Conservation (phyloP, 805 yeast genomes). For the Wickerhamomyces bisporus region DNA sequence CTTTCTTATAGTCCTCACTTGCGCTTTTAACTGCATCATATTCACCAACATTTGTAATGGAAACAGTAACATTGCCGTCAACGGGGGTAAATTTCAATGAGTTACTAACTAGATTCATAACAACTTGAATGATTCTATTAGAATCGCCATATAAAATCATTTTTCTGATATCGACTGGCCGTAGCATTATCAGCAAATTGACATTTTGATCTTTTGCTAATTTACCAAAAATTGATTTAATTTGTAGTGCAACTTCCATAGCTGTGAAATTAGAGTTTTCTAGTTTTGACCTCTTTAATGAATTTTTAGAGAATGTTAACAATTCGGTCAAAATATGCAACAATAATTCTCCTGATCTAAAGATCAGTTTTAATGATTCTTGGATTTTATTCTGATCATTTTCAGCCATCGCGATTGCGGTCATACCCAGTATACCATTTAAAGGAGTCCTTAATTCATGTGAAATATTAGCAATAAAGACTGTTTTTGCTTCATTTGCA, state of each 20-base stretch:
- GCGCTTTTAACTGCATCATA: conserved; percentile 53
- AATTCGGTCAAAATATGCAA: conserved; percentile 87
- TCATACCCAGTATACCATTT: conserved; percentile 94
- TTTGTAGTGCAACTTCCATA: conserved; percentile 77
- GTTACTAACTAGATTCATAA: conserved; percentile 89
- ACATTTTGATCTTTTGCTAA: conserved; percentile 76
- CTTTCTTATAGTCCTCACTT: conserved; percentile 36
- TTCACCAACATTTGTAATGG: conserved; percentile 61
- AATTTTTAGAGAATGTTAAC: conserved; percentile 88
- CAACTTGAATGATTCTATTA: conserved; percentile 83
- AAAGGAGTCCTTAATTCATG: conserved; percentile 94
- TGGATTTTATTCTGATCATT: conserved; percentile 61
- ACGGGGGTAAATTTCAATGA: conserved; percentile 89
- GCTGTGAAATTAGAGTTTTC: conserved; percentile 80
- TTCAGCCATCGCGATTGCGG: conserved; percentile 90
- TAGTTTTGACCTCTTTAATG: conserved; percentile 73
- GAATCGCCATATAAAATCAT: conserved; percentile 82
- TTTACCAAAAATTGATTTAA: conserved; percentile 78
- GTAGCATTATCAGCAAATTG: conserved; percentile 52
- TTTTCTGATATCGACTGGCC: conserved; percentile 55
- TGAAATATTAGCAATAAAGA: conserved; percentile 85
- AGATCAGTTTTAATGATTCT: conserved; percentile 73
- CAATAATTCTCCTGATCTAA: conserved; percentile 85
- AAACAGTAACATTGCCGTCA: conserved; percentile 72
- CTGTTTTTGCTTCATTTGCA: conserved; percentile 96